Conservation (phyloP, 768 basidiomycete genomes). For the Kwoniella sp. region DNA sequence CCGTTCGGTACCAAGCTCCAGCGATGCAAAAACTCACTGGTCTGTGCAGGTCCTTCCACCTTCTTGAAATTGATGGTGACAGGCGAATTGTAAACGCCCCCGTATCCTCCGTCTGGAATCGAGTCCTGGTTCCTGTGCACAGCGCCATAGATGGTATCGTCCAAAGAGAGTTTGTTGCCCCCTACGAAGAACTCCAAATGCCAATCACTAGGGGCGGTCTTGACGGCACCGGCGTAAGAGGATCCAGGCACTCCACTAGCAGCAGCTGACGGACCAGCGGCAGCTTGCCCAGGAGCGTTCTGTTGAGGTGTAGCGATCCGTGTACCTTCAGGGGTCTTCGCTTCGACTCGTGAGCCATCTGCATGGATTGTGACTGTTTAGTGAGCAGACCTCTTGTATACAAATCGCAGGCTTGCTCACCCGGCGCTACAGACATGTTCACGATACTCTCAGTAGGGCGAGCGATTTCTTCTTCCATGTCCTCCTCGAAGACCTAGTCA, state of each 20-base stretch:
- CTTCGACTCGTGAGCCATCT: constrained; percentile 93
- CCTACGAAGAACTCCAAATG: constrained; percentile 95
- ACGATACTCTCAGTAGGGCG: constrained; percentile 79
- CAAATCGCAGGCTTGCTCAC: constrained; percentile 17
- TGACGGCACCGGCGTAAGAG: constrained; percentile 93
- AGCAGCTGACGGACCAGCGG: constrained; percentile 38
- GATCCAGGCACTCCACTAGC: constrained; percentile 22
- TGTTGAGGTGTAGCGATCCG: constrained; percentile 80
- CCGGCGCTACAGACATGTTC: constrained; percentile 77
- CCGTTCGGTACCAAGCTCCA: constrained; percentile 51
- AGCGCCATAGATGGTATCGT: constrained; percentile 93
- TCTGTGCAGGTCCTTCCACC: constrained; percentile 74
- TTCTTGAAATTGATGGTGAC: constrained; percentile 91
- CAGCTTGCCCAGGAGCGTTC: constrained; percentile 53
- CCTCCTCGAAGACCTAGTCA: constrained; percentile 76
- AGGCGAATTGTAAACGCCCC: constrained; percentile 74
- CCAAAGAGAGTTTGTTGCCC: constrained; percentile 76
- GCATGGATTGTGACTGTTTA: neutral
- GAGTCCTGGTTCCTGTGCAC: constrained; percentile 62
- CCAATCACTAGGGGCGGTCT: constrained; percentile 91
- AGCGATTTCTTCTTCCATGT: constrained; percentile 69
- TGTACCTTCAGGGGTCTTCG: constrained; percentile 95
- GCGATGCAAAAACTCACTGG: constrained; percentile 19
- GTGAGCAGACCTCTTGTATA: neutral
- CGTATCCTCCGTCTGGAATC: constrained; percentile 10